Conservation (phyloP, 2,329 filamentous ascomycete genomes). For the Aspergillus novofumigatus region DNA sequence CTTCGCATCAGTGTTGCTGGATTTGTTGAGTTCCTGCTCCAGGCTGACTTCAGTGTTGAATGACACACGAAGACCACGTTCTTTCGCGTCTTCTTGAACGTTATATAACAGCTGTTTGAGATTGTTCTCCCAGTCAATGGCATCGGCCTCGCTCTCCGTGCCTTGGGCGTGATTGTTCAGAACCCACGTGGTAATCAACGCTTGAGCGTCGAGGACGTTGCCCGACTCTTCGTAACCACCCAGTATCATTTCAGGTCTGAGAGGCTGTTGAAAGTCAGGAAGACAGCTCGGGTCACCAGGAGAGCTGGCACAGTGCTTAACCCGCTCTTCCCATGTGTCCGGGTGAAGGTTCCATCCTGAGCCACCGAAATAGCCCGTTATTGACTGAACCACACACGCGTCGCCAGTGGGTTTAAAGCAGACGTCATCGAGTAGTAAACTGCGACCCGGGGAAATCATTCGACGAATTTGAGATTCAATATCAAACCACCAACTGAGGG, state of each 20-base stretch:
- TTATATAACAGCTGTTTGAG: constrained; percentile 69
- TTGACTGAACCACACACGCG: constrained; percentile 86
- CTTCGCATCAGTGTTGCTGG: constrained; percentile 95
- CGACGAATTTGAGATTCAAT: constrained; percentile 73
- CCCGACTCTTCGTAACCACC: constrained; percentile 67
- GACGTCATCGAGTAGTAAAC: constrained; percentile 71
- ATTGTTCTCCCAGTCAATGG: constrained; percentile 84
- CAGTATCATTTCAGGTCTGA: constrained; percentile 79
- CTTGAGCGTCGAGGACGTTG: constrained; percentile 67
- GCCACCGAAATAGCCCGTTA: constrained; percentile 82
- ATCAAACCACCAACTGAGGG: constrained; percentile 87
- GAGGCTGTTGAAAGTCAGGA: constrained; percentile 81
- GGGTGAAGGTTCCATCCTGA: constrained; percentile 59
- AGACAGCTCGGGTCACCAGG: constrained; percentile 72
- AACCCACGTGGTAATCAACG: constrained; percentile 91
- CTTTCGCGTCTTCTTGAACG: constrained; percentile 73
- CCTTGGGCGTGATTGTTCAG: constrained; percentile 80
- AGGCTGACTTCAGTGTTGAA: constrained; percentile 95
- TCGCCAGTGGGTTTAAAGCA: constrained; percentile 91
- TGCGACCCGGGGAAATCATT: constrained; percentile 65
- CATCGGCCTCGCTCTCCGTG: constrained; percentile 63
- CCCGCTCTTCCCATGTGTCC: constrained; percentile 65
- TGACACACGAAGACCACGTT: constrained; percentile 77
- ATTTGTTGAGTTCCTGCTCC: constrained; percentile 94
- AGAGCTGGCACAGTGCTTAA: constrained; percentile 70